Percentiles rank a stretch among this genome's conserved stretches.
Evolutionary conservation across 164 flowering plant species (phyloP).

Genomic region (Magnolia sinica): DNA sequence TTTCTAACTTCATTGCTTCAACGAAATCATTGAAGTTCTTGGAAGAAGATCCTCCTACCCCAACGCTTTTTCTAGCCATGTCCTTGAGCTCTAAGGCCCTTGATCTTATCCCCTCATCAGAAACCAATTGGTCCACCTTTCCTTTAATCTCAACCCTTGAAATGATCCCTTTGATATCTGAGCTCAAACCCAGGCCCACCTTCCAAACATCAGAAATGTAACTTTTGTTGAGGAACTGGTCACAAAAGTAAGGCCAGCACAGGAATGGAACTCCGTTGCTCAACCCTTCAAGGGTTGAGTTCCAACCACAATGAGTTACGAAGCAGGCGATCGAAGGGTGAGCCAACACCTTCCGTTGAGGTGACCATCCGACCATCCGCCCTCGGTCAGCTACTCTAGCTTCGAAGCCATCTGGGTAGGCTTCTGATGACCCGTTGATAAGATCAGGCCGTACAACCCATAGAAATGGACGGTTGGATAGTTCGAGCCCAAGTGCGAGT

Average conservation of each 20-base stretch:
- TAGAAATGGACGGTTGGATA: background rate
- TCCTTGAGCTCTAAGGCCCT: slow-evolving; percentile 34
- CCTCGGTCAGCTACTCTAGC: slow-evolving; percentile 10
- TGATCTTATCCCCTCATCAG: slow-evolving; percentile 13
- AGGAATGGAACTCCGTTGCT: slow-evolving; percentile 13
- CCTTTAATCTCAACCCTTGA: slow-evolving; percentile 15
- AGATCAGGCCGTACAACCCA: slow-evolving; percentile 4
- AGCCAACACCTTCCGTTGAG: slow-evolving; percentile 22
- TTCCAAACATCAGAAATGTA: slow-evolving; percentile 23
- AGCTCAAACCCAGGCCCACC: slow-evolving; percentile 17
- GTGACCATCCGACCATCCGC: slow-evolving; percentile 12
- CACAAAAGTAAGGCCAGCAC: slow-evolving; percentile 26
- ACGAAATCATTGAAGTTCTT: slow-evolving; percentile 13
- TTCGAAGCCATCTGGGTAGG: slow-evolving; percentile 8
- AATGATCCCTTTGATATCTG: slow-evolving; percentile 16
- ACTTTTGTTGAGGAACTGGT: slow-evolving; percentile 15
- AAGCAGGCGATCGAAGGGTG: slow-evolving; percentile 24
- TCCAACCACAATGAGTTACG: slow-evolving; percentile 23
- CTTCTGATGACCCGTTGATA: background rate
- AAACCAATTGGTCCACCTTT: slow-evolving; percentile 10
- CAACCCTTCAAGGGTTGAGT: slow-evolving; percentile 17
- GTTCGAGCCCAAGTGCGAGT: background rate
- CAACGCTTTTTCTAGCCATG: slow-evolving; percentile 13
- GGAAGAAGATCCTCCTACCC: slow-evolving; percentile 31
- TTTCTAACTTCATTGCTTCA: background rate